Base-by-base conservation (phyloP, 1,139 yeast genomes). In the Yarrowia galli region DNA sequence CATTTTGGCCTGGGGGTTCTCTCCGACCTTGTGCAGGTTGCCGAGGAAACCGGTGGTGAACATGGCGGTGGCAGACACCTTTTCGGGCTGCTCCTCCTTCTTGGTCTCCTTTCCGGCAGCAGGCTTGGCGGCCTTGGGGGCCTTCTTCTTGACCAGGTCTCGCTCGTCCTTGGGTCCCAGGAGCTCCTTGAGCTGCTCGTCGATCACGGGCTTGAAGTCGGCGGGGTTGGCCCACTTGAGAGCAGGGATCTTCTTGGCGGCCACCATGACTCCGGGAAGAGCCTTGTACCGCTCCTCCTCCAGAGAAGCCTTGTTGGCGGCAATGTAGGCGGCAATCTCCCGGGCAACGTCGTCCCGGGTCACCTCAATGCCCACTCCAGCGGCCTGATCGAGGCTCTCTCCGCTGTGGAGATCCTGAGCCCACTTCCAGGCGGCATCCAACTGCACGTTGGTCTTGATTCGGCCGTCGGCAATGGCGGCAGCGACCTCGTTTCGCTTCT, bases 91-190 rank as follows among this genome's bases (percentile, higher is more conserved):
- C 22, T 72, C 71, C 13, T 71, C 69, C 13, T 71, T 69, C 23
- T 73, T 71, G 40, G 75, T 67, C 15, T 58, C 68, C 22, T 70
- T 69, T 22, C 70, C 70, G 4, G 72, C 71, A 10, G 69, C 70
- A 66, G 74, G 74, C 67, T 74, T 75, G 36, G 79, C 78, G 36
- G 79, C 78, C 74, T 81, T 80, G 76, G 84, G 83, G 76, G 87
- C 87, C 82, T 89, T 89, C 82, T 91, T 89, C 80, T 91, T 91
- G 68, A 88, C 84, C 28, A 88, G 83, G 77, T 95, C 99, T 71
- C 99, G 87, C 76, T 93, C 99, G 76, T 95, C 99, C 79, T 93
- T 95, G 66, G 99, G 98, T 25, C 99, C 99, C 68, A 92, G 80
- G 35, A 88, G 79, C 60, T 81, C 86, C 71, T 91, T 80, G 28